Percentiles rank a stretch among this genome's conserved stretches.
phyloP scores from a whole-genome alignment of 257 asterid species.

The Jacaranda copaia region DNA sequence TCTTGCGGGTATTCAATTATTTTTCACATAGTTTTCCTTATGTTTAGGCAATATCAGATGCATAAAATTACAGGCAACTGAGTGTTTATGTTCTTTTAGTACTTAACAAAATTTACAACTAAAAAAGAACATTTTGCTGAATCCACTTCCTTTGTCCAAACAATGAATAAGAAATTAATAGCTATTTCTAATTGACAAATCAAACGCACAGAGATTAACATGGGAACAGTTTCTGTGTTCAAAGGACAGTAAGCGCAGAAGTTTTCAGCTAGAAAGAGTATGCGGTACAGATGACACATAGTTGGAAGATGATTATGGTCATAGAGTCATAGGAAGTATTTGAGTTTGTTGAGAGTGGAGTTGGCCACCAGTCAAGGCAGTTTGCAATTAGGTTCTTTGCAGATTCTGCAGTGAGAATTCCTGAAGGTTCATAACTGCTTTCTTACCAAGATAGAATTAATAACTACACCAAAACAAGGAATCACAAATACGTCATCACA shows the following conservation, averaged over 20 bases:
- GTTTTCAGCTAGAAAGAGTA: not conserved
- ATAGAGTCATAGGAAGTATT: not conserved
- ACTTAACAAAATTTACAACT: conserved; percentile 2
- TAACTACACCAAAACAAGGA: no score
- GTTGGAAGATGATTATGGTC: not conserved
- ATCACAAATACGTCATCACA: not conserved
- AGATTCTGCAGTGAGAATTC: no score
- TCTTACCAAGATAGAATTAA: no score
- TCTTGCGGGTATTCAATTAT: not conserved
- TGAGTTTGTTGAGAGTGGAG: not conserved
- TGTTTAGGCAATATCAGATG: conserved; percentile 1
- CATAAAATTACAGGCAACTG: not conserved
- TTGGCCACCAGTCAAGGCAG: no score
- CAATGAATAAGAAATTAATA: conserved; percentile 18
- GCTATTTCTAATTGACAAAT: no score
- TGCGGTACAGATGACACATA: not conserved
- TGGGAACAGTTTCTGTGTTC: not conserved
- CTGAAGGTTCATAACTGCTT: no score
- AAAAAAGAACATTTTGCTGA: conserved; percentile 15
- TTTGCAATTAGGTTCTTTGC: no score
- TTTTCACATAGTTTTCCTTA: not conserved
- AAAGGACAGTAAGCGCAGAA: conserved; percentile 6
- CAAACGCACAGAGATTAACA: no score
- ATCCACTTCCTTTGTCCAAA: not conserved
- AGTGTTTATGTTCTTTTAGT: not conserved